Conservation (phyloP, 2,329 filamentous ascomycete species). For the Magnaporthales sp. region DNA sequence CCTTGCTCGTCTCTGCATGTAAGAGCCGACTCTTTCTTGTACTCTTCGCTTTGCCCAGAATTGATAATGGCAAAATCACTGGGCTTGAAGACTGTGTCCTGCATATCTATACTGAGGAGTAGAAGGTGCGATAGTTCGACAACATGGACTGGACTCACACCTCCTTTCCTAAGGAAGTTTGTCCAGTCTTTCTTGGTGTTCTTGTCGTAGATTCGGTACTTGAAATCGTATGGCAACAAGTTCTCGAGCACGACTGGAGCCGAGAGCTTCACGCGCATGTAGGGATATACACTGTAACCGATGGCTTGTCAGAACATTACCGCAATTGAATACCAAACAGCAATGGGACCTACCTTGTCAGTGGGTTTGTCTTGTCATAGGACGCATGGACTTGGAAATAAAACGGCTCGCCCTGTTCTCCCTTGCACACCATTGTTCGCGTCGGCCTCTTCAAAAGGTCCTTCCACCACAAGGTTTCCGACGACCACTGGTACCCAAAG, state of each 20-base stretch:
- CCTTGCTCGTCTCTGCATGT: slow-evolving; percentile 79
- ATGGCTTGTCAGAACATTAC: background rate
- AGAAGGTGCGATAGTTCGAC: slow-evolving; percentile 92
- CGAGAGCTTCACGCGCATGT: slow-evolving; percentile 87
- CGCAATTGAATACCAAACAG: background rate
- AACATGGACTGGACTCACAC: slow-evolving; percentile 93
- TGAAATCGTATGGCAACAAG: slow-evolving; percentile 93
- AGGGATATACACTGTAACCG: slow-evolving; percentile 64
- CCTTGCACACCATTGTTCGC: slow-evolving; percentile 78
- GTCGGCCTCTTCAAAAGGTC: slow-evolving; percentile 80
- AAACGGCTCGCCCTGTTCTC: slow-evolving; percentile 81
- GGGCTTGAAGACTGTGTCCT: slow-evolving; percentile 87
- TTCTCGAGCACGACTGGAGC: slow-evolving; percentile 94
- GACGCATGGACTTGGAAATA: slow-evolving; percentile 93
- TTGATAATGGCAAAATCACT: slow-evolving; percentile 99
- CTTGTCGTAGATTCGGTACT: slow-evolving; percentile 98
- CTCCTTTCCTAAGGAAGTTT: slow-evolving; percentile 93
- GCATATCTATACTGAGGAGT: slow-evolving; percentile 88
- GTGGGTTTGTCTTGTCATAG: slow-evolving; percentile 75
- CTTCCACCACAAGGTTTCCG: slow-evolving; percentile 84
- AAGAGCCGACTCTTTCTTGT: slow-evolving; percentile 71
- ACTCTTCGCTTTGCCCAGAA: slow-evolving; percentile 77
- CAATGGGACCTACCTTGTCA: slow-evolving; percentile 51
- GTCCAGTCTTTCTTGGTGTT: slow-evolving; percentile 99
- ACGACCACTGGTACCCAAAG: slow-evolving; percentile 94